These are phyloP conservation scores for Fagopyrum esculentum DNA, from an alignment of 148 eudicot genomes.

Conservation along the genomic window DNA sequence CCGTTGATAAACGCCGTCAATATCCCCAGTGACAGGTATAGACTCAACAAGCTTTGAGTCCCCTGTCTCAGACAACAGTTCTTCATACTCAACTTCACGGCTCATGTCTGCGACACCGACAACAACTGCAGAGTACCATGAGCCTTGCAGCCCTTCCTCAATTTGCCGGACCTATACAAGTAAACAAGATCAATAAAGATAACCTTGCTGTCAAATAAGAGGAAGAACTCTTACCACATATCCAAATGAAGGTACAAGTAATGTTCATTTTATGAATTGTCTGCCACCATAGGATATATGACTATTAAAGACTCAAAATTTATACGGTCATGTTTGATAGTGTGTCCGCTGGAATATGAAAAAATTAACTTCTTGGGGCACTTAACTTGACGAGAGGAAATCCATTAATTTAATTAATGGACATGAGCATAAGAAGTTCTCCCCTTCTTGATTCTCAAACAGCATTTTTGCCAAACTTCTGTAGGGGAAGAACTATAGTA, in stretches of 20 bases:
- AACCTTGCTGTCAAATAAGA: neutral
- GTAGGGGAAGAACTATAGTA: neutral
- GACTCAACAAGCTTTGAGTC: constrained; percentile 37
- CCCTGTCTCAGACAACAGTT: constrained; percentile 34
- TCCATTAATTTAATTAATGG: neutral
- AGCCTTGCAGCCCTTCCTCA: constrained; percentile 37
- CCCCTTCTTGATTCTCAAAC: neutral
- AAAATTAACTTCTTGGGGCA: neutral
- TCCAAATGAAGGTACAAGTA: neutral
- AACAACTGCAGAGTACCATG: constrained; percentile 41
- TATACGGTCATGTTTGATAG: neutral
- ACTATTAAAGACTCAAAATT: neutral
- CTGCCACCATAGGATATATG: neutral
- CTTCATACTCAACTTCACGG: constrained; percentile 33
- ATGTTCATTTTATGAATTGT: neutral
- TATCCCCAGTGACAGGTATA: constrained; percentile 39
- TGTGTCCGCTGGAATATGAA: neutral
- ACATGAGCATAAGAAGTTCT: neutral
- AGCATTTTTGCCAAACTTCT: neutral
- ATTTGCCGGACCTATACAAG: constrained; percentile 32
- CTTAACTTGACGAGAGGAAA: neutral
- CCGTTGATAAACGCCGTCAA: constrained; percentile 37
- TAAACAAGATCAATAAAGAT: neutral
- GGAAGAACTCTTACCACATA: neutral
- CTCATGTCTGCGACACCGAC: constrained; percentile 31